Percentiles rank a stretch among this genome's conserved stretches.
phyloP scores from a whole-genome alignment of 306 rosid genomes.

The Casuarina glauca region DNA sequence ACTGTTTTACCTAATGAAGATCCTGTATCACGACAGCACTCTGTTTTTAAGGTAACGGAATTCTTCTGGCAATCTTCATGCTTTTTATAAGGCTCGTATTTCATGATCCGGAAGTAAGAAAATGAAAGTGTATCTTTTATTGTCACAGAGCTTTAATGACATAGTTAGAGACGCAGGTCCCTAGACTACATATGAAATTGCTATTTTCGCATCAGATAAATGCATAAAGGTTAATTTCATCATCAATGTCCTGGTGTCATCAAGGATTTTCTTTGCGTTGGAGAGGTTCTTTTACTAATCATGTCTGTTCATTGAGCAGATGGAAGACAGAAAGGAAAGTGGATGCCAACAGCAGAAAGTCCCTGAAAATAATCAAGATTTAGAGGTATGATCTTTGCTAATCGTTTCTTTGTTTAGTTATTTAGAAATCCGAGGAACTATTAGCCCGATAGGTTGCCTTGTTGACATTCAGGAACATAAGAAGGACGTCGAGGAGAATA shows the following conservation, averaged over 20 bases:
- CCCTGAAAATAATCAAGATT: slow-evolving; percentile 33
- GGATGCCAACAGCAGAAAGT: slow-evolving; percentile 35
- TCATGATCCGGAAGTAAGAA: slow-evolving; percentile 31
- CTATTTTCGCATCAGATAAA: slow-evolving; percentile 66
- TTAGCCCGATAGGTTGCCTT: slow-evolving; percentile 19
- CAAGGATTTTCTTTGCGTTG: not conserved
- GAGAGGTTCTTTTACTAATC: not conserved
- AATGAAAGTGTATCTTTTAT: slow-evolving; percentile 21
- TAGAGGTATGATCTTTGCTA: slow-evolving; percentile 41
- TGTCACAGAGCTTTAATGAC: slow-evolving; percentile 60
- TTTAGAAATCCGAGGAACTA: not conserved
- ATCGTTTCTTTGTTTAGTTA: not conserved
- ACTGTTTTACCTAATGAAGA: slow-evolving; percentile 35
- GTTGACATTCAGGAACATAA: slow-evolving; percentile 40
- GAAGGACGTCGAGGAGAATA: slow-evolving; percentile 54
- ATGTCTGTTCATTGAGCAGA: slow-evolving; percentile 46
- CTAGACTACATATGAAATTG: slow-evolving; percentile 73
- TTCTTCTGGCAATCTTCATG: not conserved
- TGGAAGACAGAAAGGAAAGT: slow-evolving; percentile 41
- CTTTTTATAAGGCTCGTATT: slow-evolving; percentile 1
- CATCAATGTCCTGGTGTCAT: not conserved
- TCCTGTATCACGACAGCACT: slow-evolving; percentile 41
- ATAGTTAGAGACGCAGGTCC: slow-evolving; percentile 66
- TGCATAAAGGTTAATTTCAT: slow-evolving; percentile 72
- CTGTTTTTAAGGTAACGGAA: slow-evolving; percentile 63